Base-by-base conservation (phyloP, 2,329 filamentous ascomycete species). In the Phoma herbarum region DNA sequence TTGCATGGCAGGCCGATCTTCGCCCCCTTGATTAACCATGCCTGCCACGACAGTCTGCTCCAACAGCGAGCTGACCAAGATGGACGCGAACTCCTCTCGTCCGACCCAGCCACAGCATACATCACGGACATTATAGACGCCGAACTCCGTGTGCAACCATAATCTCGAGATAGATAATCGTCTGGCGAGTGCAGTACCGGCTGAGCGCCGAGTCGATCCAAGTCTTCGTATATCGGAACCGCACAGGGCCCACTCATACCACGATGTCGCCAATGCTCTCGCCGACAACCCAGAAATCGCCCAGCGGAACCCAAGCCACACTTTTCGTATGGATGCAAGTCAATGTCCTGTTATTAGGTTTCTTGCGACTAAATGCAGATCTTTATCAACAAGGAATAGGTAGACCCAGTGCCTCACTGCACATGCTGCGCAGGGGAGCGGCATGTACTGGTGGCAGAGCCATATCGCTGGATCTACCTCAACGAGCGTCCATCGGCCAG, bases 91-190 rank as follows among this genome's bases (percentile, higher is more conserved):
- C 7, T 11, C 10, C 2, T 2, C 31, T 16, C 16, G 14, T 20
- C 12, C 14, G 16, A 43, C 12, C 10, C 10, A 22, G 12, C 37
- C 37, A 43, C 37, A 41, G 12, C 26, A 18, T 31, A 23, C 16
- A 33, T 8, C 20, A 23, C 37, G 53, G 53, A 22, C 29, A 23
- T 44, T 22, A 14, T 14, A 23, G n/a, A 45, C 29, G 29, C 53
- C 53, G 39, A 50, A 16, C 4, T 22, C 53, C 46, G 46, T 25
- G 46, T 39, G 25, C 4, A 6, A 50, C 14, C 39, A n/a, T 56
- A 45, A 25, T 20, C 39, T 3, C 16, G 23, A 22, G 31, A 29
- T 37, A 37, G 29, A 45, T 26, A 11, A 26, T 23, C 8, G 6
- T 43, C 12, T 10, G 1, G 29, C 7, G 4, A 5, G 25, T 23